Evolutionary conservation across 257 asterid genomes (phyloP).

Genomic region (Nicotiana knightiana): DNA sequence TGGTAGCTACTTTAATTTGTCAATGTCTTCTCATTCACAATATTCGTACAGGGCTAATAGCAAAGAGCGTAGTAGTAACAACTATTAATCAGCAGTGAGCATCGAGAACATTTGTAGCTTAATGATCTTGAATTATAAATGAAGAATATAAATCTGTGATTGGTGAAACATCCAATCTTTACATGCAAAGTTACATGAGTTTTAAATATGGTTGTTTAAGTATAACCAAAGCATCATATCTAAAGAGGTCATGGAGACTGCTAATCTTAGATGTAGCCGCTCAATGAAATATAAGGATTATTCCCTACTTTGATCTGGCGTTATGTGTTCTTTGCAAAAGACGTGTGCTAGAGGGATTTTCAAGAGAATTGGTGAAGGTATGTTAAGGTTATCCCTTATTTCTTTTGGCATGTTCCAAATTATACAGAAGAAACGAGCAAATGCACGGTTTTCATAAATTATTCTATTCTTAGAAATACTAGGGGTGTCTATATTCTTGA

Average conservation of each 20-base stretch:
- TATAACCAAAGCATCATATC: neutral
- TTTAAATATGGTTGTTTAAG: neutral
- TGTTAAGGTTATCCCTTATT: too few species aligned
- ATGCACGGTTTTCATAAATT: too few species aligned
- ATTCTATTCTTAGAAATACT: too few species aligned
- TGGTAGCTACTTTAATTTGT: too few species aligned
- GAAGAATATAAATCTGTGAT: neutral
- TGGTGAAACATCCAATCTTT: neutral
- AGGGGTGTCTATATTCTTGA: too few species aligned
- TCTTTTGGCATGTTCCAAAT: too few species aligned
- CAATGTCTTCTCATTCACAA: constrained; percentile 26
- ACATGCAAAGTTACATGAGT: too few species aligned
- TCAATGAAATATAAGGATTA: neutral
- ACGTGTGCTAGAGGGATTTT: too few species aligned
- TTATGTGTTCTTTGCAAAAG: too few species aligned
- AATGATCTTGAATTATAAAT: neutral
- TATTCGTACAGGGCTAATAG: neutral
- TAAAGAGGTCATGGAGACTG: neutral
- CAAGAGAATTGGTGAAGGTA: too few species aligned
- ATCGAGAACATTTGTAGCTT: neutral
- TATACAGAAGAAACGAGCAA: too few species aligned
- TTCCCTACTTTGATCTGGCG: too few species aligned
- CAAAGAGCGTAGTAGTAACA: neutral
- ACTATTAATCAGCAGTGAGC: neutral
- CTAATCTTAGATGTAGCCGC: neutral